These are phyloP conservation scores for Microthlaspi erraticum DNA, from an alignment of 345 rosid species.

Conservation along the genomic window DNA sequence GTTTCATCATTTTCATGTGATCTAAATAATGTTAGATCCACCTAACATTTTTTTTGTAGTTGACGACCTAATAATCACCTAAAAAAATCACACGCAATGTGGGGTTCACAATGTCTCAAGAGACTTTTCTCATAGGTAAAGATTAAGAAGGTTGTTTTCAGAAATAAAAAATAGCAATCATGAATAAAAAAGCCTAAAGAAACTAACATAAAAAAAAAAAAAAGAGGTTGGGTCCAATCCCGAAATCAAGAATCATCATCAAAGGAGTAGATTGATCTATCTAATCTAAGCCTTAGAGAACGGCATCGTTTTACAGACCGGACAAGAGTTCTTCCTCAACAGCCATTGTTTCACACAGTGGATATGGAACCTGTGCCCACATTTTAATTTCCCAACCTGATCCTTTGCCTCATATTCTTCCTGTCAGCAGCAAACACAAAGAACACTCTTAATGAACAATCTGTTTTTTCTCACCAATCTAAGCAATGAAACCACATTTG, in stretches of 20 bases:
- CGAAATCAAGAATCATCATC: conserved; percentile 20
- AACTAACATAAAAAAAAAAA: conserved; percentile 32
- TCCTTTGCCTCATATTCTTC: conserved; percentile 77
- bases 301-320: conserved; percentile 75
- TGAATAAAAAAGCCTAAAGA: conserved; percentile 18
- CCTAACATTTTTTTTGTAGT: conserved; percentile 36
- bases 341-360: conserved; percentile 92
- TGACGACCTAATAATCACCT: conserved; percentile 36
- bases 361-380: conserved; percentile 81
- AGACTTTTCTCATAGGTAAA: conserved; percentile 8
- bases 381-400: conserved; percentile 69
- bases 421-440: conserved; percentile 45
- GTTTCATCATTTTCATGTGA: conserved; percentile 39
- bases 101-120: conserved; percentile 30
- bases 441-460: background rate
- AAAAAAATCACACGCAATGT: conserved; percentile 29
- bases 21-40: conserved; percentile 16
- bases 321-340: conserved; percentile 79
- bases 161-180: conserved; percentile 26
- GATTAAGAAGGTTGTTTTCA: background rate
- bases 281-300: conserved; percentile 36
- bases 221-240: conserved; percentile 20
- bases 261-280: background rate
- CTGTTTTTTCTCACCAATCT: background rate
- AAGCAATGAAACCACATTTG: background rate